phyloP scores from a whole-genome alignment of 306 rosid genomes.

The Potentilla sterilis region DNA sequence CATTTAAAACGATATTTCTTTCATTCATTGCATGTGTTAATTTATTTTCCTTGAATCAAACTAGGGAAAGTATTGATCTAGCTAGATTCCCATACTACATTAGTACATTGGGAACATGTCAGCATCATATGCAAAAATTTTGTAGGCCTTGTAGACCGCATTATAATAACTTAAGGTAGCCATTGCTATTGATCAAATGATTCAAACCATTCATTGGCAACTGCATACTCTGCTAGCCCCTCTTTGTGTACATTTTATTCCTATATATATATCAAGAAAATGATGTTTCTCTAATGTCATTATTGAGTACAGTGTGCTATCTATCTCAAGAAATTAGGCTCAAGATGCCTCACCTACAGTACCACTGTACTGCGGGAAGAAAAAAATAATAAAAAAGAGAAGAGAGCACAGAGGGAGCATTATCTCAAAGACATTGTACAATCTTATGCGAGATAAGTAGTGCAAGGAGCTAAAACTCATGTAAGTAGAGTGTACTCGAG shows the following conservation, averaged over 20 bases:
- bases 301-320: not conserved
- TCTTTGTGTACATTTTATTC: not conserved
- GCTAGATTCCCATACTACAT: constrained; percentile 31
- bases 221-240: not conserved
- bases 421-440: not conserved
- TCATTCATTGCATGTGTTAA: not conserved
- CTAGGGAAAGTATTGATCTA: constrained; percentile 25
- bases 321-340: not conserved
- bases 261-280: not conserved
- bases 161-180: constrained; percentile 20
- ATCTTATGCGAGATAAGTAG: too few relatives aligned
- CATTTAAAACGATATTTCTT: constrained; percentile 14
- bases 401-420: not conserved
- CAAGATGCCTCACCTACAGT: not conserved
- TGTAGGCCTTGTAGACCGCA: constrained; percentile 27
- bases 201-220: constrained; percentile 29
- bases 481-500: not conserved
- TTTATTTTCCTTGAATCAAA: constrained; percentile 24
- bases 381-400: not conserved
- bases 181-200: constrained; percentile 32
- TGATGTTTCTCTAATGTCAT: constrained; percentile 3
- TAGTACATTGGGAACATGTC: constrained; percentile 34
- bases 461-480: not conserved
- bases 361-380: not conserved
- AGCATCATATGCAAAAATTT: constrained; percentile 19